Base-by-base conservation (phyloP, 2,329 filamentous ascomycete species). In the Neopestalotiopsis sp. region DNA sequence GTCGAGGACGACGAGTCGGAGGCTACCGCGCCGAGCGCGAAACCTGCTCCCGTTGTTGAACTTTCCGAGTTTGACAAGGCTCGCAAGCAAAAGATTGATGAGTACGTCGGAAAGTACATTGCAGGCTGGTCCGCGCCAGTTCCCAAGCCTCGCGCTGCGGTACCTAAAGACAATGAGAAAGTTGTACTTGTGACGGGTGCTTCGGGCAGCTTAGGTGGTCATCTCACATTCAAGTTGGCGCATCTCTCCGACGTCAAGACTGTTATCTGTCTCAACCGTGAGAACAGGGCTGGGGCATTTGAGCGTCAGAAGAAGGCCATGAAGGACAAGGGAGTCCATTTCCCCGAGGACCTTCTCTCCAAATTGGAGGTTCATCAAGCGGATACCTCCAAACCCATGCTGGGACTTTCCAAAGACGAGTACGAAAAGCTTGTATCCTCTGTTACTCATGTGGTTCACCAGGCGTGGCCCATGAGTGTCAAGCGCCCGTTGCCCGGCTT, bases 401-500 rank as follows among this genome's bases (percentile, higher is more conserved):
- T 91, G 0, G 88, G 88, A 0, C 78, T 91, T 0, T 71, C 64
- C 14, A 71, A 79, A 6, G 74, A 76, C 6, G 78, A 76, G 4
- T 80, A 83, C 76, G 61, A 78, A 62, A 74, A 79, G 1, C 75
- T 86, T 0, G 75, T 82, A 4, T 70, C 75, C 10, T 74, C 82
- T 3, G 80, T 79, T 0, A 84, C 85, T 66, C 80, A 80, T 61
- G 79, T 88, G 30, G 82, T 87, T 53, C 86, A 89, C 78, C 87
- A 85, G 71, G 85, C 85, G 13, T 88, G 85, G 83, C 84, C 83
- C 0, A 87, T 89, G 77, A 86, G 86, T 76, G 86, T 83, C 72
- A 87, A 84, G 74, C 79, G 86, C 9, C 75, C 81, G 3, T 70
- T 88, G 9, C 76, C 79, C 6, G 84, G 81, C 0, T 89, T 88